phyloP scores from a whole-genome alignment of 2,329 filamentous ascomycete genomes.

The Botrytis fabae region DNA sequence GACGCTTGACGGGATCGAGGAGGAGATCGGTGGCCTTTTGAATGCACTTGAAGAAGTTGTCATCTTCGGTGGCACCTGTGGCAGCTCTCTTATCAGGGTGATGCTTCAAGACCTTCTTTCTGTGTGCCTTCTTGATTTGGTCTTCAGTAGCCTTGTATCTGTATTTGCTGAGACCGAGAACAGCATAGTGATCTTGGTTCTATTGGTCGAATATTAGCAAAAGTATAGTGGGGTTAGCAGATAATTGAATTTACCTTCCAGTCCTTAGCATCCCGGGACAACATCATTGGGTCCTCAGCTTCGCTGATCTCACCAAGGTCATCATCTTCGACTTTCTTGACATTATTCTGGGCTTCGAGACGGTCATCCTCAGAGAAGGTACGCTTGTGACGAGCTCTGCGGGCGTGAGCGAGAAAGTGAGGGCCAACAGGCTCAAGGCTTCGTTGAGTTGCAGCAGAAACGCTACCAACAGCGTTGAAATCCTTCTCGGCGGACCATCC shows the following conservation, averaged over 20 bases:
- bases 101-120: constrained; percentile 99
- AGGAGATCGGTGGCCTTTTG: constrained; percentile 96
- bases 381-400: constrained; percentile 91
- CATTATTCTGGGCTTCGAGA: constrained; percentile 90
- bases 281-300: constrained; percentile 87
- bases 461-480: constrained; percentile 78
- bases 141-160: constrained; percentile 92
- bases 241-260: constrained; percentile 74
- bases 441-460: constrained; percentile 77
- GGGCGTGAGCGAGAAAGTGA: constrained; percentile 96
- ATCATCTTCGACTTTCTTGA: constrained; percentile 92
- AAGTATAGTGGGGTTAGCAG: background rate
- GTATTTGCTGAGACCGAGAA: constrained; percentile 90
- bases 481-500: constrained; percentile 88
- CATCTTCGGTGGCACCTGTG: constrained; percentile 81
- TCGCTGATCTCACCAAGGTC: constrained; percentile 92
- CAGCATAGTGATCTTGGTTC: constrained; percentile 96
- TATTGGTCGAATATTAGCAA: constrained; percentile 43
- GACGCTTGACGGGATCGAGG: constrained; percentile 84
- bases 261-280: constrained; percentile 93
- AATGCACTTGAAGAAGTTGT: constrained; percentile 99
- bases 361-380: constrained; percentile 99
- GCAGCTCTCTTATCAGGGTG: constrained; percentile 99
- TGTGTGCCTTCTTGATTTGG: constrained; percentile 98
- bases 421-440: constrained; percentile 95